Evolutionary conservation across 2,329 filamentous ascomycete genomes (phyloP), one percentile per base, ranked within the genome.

Genomic region (Ceratocystis albifundus): DNA sequence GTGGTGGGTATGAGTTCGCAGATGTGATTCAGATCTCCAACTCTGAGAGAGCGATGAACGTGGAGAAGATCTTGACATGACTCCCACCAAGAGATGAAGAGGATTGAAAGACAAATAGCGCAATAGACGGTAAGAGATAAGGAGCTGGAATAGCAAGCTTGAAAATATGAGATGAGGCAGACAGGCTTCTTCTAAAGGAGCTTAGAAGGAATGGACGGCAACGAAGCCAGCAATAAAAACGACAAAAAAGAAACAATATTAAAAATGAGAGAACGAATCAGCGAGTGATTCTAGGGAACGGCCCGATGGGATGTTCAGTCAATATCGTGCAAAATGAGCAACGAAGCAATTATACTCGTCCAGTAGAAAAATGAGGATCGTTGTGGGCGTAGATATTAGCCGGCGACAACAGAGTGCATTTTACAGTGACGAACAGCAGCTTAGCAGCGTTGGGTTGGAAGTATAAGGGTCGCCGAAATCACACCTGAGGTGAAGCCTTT

Each of bases 131-230:
- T 25, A 25, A 28, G 30, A 15, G 22, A 55, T 55, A 55, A 20
- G 50, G 46, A n/a, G 6, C 17, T 3, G 10, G 5, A 50, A 20
- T 22, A 50, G n/a, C 48, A 50, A 50, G 48, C 48, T 50, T n/a
- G 48, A 7, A 22, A 22, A n/a, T 50, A 48, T 53, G 22, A 64
- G 45, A 64, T 44, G 22, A 55, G 46, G 46, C 48, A 55, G 17
- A 17, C 46, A 44, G 30, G 46, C 46, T 64, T 25, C 69, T 66
- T 25, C 69, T 66, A 45, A 64, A 68, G 25, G 67, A 67, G 64
- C 67, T 69, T 55, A 62, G 64, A 65, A 64, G 65, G 57, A 46
- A 28, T 66, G 64, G 53, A 48, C 46, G 61, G 65, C 45, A 50
- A 36, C 8, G 22, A 50, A 22, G 48, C 48, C 48, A 48, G 45